Base-by-base conservation (phyloP, 257 asterid species). In the Nyctanthes arbortristis region DNA sequence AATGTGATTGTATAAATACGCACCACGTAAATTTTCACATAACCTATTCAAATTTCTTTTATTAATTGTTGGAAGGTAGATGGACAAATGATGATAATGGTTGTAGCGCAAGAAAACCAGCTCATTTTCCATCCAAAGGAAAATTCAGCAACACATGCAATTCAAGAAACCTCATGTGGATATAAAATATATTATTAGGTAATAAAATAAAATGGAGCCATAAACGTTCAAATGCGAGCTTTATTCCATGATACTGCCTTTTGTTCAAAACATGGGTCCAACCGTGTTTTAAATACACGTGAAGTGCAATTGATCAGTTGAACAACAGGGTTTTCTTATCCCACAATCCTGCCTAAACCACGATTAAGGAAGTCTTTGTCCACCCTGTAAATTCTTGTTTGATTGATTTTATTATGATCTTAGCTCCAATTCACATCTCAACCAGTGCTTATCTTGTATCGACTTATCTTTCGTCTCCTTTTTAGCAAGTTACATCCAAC, bases 311-410 rank as follows among this genome's bases (percentile, higher is more conserved):
- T 25, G 45, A 45, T 63, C 57, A 39, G 40, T 43, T 39, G 61
- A 28, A 61, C 24, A 28, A 55, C 16, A 25, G 27, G 20, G 37
- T 2, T 70, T 62, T 7, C 68, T 63, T 71, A 63, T 71, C 70
- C 65, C 65, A 52, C 64, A 72, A 72, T 72, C 39, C 59, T 64
- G 71, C 71, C 59, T 35, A 72, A 72, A 64, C 43, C 16, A 14
- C 4, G 37, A 14, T 30, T 11, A 58, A 8, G 39, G n/a, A 61
- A 32, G 32, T 49, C 59, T 67, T 28, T 28, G 61, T 70, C 25
- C 18, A 18, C n/a, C n/a, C 22, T 65, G 22, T 33, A 69, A 40
- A 40, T 37, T 57, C 33, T 37, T 28, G 60, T 43, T 65, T 29
- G 59, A 29, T 20, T 65, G 5, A 11, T 27, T 64, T 25, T 22